Conservation (phyloP, 148 eudicot genomes). For the Camellia lanceoleosa region DNA sequence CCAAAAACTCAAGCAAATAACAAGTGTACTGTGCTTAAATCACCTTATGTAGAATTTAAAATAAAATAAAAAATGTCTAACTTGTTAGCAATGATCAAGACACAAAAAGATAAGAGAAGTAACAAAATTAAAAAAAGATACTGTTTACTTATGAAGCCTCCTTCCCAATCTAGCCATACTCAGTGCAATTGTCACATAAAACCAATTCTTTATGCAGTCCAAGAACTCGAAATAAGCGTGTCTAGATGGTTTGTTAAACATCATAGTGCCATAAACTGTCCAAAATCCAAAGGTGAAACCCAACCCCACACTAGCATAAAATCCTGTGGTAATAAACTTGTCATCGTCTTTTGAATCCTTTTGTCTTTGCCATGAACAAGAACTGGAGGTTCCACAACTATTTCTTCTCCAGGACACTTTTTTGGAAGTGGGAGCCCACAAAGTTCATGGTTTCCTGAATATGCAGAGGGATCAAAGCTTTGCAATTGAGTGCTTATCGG, state of each 20-base stretch:
- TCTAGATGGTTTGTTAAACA: neutral
- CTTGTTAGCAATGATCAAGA: no score
- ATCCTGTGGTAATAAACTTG: neutral
- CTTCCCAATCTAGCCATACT: neutral
- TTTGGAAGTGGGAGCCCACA: constrained; percentile 26
- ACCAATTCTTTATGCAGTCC: neutral
- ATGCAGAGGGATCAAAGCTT: constrained; percentile 21
- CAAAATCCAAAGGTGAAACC: constrained; percentile 17
- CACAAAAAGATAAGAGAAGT: neutral
- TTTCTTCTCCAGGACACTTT: constrained; percentile 16
- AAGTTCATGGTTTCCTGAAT: constrained; percentile 16
- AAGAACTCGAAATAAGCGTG: neutral
- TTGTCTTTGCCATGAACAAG: neutral
- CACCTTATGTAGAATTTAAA: no score
- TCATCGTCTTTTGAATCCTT: neutral
- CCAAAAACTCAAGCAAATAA: no score
- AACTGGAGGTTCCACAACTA: neutral
- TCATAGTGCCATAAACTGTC: constrained; percentile 3
- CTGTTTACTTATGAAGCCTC: neutral
- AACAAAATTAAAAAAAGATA: neutral
- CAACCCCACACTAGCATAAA: constrained; percentile 6
- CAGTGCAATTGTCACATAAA: neutral
- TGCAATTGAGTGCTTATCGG: constrained; percentile 34
- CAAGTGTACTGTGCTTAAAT: no score
- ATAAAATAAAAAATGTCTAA: no score